Conservation (phyloP, 2,329 filamentous ascomycete species). For the Neonectria hederae region DNA sequence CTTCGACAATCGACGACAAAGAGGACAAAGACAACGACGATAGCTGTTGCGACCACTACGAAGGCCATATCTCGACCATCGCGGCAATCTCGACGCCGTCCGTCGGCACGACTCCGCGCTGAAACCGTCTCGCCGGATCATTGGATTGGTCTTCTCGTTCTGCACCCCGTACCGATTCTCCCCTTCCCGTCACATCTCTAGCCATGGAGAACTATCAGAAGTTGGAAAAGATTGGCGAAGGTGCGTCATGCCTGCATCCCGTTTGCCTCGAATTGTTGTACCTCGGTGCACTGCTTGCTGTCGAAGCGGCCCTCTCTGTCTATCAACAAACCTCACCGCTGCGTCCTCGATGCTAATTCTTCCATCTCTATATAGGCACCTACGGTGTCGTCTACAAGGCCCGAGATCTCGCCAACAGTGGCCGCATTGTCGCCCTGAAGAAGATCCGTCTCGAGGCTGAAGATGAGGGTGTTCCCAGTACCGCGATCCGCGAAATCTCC, state of each 20-base stretch:
- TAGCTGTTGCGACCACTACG: not conserved
- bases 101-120: not conserved
- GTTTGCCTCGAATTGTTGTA: not conserved
- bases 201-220: constrained; percentile 96
- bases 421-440: constrained; percentile 91
- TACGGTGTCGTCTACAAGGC: constrained; percentile 98
- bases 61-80: not conserved
- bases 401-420: constrained; percentile 80
- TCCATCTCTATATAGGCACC: constrained; percentile 71
- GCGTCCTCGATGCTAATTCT: not conserved
- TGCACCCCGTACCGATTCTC: constrained; percentile 14
- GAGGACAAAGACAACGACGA: constrained; percentile 1
- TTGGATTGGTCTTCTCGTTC: not conserved
- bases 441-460: constrained; percentile 96
- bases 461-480: constrained; percentile 92
- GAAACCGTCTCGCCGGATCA: not conserved
- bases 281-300: not conserved
- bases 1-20: constrained; percentile 6
- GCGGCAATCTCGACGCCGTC: not conserved
- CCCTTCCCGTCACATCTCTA: constrained; percentile 23
- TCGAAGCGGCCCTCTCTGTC: not conserved
- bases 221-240: constrained; percentile 95
- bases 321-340: constrained; percentile 8
- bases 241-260: constrained; percentile 58
- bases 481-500: constrained; percentile 93